These are phyloP conservation scores for Euphorbia peplus DNA, from an alignment of 345 rosid genomes.

Conservation along the genomic window DNA sequence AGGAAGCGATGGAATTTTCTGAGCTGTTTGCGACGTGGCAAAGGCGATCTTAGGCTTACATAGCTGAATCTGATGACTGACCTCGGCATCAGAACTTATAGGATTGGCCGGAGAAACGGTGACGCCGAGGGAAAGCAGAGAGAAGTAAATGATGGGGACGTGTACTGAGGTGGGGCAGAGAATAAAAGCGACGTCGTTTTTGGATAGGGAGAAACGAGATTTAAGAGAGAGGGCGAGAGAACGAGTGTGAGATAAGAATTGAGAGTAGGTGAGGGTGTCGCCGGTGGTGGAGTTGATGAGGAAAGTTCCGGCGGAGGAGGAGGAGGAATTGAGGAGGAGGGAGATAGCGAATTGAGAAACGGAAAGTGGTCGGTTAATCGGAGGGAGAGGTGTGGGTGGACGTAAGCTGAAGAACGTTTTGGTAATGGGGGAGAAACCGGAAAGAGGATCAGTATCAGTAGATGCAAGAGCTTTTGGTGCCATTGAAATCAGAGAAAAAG, in stretches of 20 bases:
- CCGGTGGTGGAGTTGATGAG: conserved; percentile 47
- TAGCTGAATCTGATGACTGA: conserved; percentile 56
- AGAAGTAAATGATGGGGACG: conserved; percentile 62
- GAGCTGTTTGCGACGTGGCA: conserved; percentile 47
- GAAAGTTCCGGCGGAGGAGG: conserved; percentile 30
- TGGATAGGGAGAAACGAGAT: conserved; percentile 38
- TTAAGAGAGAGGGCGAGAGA: conserved; percentile 50
- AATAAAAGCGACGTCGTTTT: conserved; percentile 60
- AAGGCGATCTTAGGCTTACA: conserved; percentile 65
- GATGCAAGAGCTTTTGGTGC: conserved; percentile 1
- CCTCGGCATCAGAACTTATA: conserved; percentile 49
- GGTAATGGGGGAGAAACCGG: conserved; percentile 51
- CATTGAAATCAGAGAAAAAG: neutral
- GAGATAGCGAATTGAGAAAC: conserved; percentile 41
- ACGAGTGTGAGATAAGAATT: conserved; percentile 34
- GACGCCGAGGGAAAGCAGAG: conserved; percentile 70
- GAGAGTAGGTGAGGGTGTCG: conserved; percentile 38
- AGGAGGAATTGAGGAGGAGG: conserved; percentile 39
- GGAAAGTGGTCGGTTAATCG: conserved; percentile 49
- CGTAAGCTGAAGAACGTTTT: conserved; percentile 53
- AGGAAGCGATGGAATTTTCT: conserved; percentile 38
- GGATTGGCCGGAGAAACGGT: conserved; percentile 74
- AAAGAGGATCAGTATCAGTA: conserved; percentile 31
- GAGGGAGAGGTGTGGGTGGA: conserved; percentile 46
- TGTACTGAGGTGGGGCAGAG: conserved; percentile 58